A percentile compares a stretch with the other conserved stretches of the same genome.
Evolutionary conservation across 768 basidiomycete genomes (phyloP).

Genomic region (Hydnum rufescens): DNA sequence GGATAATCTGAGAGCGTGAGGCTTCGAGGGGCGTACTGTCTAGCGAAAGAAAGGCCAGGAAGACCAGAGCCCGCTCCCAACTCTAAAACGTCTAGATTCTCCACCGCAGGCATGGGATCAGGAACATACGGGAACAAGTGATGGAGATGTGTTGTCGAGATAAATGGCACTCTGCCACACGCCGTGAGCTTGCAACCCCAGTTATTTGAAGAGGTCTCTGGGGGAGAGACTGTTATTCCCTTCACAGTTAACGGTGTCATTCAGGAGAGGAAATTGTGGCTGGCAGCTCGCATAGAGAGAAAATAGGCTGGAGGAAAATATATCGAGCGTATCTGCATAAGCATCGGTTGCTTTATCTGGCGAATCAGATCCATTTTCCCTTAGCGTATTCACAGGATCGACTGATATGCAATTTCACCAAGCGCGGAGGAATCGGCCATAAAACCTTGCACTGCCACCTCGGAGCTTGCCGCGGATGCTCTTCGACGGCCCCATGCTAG

Average conservation of each 20-base stretch:
- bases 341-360: not conserved
- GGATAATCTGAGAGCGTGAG: conserved; percentile 9
- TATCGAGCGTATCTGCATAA: conserved; percentile 4
- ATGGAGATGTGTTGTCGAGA: conserved; percentile 4
- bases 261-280: not conserved
- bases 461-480: too few relatives aligned
- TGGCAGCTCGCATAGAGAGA: conserved; percentile 5
- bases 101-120: not conserved
- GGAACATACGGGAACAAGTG: not conserved
- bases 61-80: conserved; percentile 7
- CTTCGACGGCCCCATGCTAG: too few relatives aligned
- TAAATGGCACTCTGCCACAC: conserved; percentile 7
- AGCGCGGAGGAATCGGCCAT: too few relatives aligned
- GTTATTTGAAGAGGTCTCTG: conserved; percentile 3
- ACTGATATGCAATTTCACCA: too few relatives aligned
- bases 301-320: not conserved
- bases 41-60: conserved; percentile 4
- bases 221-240: conserved; percentile 4
- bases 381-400: too few relatives aligned
- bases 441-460: too few relatives aligned
- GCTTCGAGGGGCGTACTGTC: not conserved
- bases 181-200: conserved; percentile 8
- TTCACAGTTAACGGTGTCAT: not conserved
- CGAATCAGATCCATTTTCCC: too few relatives aligned
- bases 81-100: conserved; percentile 3